Percentiles rank a stretch among this genome's conserved stretches.
These are phyloP conservation scores for Trichopus zeylanicus DNA, from an alignment of 116 monocot genomes.

Conservation along the genomic window DNA sequence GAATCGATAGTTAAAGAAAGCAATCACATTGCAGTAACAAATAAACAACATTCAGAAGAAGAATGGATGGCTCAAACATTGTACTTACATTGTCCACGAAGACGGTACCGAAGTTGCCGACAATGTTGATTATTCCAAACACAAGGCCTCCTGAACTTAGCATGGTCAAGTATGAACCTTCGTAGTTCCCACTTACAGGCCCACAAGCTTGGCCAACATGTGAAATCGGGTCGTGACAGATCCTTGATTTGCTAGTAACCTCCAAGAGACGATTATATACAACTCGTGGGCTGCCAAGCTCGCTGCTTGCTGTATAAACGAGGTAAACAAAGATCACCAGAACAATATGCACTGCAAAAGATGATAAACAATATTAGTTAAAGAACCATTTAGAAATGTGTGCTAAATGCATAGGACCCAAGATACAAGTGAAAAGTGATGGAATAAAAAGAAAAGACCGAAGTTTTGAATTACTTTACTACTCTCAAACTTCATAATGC, in stretches of 20 bases:
- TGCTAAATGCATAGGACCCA: too few species aligned
- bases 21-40: not conserved
- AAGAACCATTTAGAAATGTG: not conserved
- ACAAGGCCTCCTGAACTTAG: constrained; percentile 87
- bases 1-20: too few species aligned
- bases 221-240: constrained; percentile 57
- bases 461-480: too few species aligned
- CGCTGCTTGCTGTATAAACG: constrained; percentile 67
- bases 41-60: not conserved
- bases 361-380: constrained; percentile 3
- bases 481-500: too few species aligned
- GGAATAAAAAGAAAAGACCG: too few species aligned
- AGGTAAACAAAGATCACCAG: constrained; percentile 81
- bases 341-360: constrained; percentile 71
- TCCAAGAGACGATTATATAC: constrained; percentile 60
- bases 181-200: constrained; percentile 75
- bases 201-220: constrained; percentile 77
- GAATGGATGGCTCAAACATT: not conserved
- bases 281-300: constrained; percentile 79
- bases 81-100: constrained; percentile 95
- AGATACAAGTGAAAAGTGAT: too few species aligned
- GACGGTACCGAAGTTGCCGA: constrained; percentile 97
- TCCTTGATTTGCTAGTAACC: constrained; percentile 47
- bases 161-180: constrained; percentile 92
- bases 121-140: constrained; percentile 96